Percentiles rank a stretch among this genome's conserved stretches.
Conservation (phyloP, 345 rosid species). For the Chamaenerion angustifolium region DNA sequence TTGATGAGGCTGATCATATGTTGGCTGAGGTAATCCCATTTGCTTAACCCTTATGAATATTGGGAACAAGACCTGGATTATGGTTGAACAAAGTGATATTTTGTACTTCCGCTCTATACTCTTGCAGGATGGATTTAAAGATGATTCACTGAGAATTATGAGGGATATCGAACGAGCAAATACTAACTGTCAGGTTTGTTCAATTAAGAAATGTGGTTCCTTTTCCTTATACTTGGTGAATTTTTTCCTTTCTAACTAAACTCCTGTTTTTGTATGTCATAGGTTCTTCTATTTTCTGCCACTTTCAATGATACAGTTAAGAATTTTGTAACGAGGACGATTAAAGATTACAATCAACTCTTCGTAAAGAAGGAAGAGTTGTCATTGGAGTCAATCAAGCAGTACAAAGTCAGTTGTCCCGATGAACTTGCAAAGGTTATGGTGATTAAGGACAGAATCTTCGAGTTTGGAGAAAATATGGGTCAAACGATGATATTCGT, state of each 20-base stretch:
- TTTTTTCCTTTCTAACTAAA: too few species aligned
- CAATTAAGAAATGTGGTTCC: background rate
- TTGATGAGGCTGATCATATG: conserved; percentile 99
- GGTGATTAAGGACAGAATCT: conserved; percentile 67
- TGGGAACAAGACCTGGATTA: too few species aligned
- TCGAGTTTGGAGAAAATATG: conserved; percentile 67
- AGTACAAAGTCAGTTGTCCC: conserved; percentile 77
- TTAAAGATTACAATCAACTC: conserved; percentile 67
- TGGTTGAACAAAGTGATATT: too few species aligned
- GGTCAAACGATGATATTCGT: conserved; percentile 92
- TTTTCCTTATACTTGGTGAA: too few species aligned
- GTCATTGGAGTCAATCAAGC: conserved; percentile 74
- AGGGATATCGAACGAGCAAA: conserved; percentile 51
- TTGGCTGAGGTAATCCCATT: conserved; percentile 49
- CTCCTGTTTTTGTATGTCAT: background rate
- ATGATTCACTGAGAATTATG: conserved; percentile 82
- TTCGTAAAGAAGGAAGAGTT: conserved; percentile 88
- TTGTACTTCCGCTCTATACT: too few species aligned
- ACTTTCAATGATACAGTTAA: conserved; percentile 75
- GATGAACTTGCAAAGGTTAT: conserved; percentile 52
- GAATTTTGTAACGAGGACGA: conserved; percentile 49
- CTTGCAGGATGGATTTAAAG: conserved; percentile 84
- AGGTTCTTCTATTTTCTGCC: conserved; percentile 93
- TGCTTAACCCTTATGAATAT: background rate
- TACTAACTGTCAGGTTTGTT: conserved; percentile 59